A percentile compares a stretch with the other conserved stretches of the same genome.
phyloP scores from a whole-genome alignment of 768 basidiomycete genomes.

The Hypholoma fasciculare region DNA sequence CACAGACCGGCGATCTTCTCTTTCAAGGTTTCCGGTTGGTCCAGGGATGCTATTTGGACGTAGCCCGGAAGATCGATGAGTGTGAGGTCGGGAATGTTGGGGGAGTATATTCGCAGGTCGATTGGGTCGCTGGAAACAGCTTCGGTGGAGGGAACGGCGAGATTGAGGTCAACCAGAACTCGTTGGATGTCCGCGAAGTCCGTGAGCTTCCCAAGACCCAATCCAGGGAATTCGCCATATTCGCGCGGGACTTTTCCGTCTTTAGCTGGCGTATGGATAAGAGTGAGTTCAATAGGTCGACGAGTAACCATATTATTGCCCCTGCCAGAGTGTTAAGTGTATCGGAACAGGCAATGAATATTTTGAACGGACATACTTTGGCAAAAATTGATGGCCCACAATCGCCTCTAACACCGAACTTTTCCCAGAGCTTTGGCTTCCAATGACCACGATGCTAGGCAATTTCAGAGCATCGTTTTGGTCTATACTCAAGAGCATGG shows the following conservation, averaged over 20 bases:
- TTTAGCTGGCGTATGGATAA: conserved; percentile 82
- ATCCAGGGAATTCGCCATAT: conserved; percentile 92
- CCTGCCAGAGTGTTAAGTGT: conserved; percentile 40
- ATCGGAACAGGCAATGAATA: neutral
- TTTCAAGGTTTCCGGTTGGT: conserved; percentile 93
- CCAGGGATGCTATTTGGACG: conserved; percentile 90
- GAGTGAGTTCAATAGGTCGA: conserved; percentile 95
- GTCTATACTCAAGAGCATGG: conserved; percentile 93
- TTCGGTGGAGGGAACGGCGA: conserved; percentile 86
- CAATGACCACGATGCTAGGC: conserved; percentile 97
- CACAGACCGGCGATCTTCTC: conserved; percentile 89
- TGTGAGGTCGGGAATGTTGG: conserved; percentile 94
- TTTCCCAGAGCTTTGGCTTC: conserved; percentile 98
- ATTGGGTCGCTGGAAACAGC: conserved; percentile 95
- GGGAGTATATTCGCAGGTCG: conserved; percentile 94
- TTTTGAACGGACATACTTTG: conserved; percentile 70
- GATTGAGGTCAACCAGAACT: conserved; percentile 91
- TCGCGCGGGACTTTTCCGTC: conserved; percentile 62
- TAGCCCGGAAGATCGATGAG: conserved; percentile 98
- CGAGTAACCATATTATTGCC: conserved; percentile 99
- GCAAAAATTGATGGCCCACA: conserved; percentile 96
- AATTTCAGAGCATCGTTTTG: conserved; percentile 93
- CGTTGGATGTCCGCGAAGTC: conserved; percentile 92
- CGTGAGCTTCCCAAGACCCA: conserved; percentile 87
- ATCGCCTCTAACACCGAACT: conserved; percentile 97